A percentile compares a stretch with the other conserved stretches of the same genome.
phyloP scores from a whole-genome alignment of 78 protist genomes.

The Trichosphaerium sp. region DNA sequence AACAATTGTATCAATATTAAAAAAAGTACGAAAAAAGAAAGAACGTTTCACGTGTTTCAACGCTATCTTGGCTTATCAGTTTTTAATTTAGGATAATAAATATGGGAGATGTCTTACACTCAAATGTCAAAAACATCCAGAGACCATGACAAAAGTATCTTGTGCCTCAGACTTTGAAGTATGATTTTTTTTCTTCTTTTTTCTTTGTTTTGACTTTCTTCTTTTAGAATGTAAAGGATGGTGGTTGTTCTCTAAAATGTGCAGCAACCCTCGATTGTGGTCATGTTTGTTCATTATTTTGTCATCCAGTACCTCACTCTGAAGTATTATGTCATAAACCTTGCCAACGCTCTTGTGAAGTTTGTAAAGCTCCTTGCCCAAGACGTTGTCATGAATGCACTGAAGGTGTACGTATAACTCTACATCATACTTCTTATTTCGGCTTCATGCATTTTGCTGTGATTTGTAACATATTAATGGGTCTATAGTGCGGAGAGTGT shows the following conservation, averaged over 20 bases:
- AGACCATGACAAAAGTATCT: background rate
- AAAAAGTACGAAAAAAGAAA: background rate
- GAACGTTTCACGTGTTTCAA: background rate
- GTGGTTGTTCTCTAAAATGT: slow-evolving; percentile 52
- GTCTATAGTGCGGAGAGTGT: slow-evolving; percentile 33
- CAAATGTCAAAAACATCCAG: slow-evolving; percentile 11
- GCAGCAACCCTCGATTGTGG: slow-evolving; percentile 19
- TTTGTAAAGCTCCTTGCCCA: background rate
- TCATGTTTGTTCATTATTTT: slow-evolving; percentile 35
- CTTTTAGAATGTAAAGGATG: slow-evolving; percentile 26
- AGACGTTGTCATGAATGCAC: slow-evolving; percentile 10
- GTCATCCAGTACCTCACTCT: slow-evolving; percentile 34
- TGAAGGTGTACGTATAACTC: background rate
- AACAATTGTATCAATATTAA: background rate
- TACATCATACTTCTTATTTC: background rate
- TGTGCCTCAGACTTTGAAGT: slow-evolving; percentile 7
- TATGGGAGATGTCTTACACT: slow-evolving; percentile 1
- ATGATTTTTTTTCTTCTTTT: too few species aligned
- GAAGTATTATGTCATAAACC: background rate
- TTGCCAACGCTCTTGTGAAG: background rate
- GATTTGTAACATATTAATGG: background rate
- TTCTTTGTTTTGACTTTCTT: too few species aligned
- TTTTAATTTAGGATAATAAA: background rate
- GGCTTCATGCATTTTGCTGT: background rate
- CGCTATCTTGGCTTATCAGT: background rate